Evolutionary conservation across 2,329 filamentous ascomycete genomes (phyloP), one percentile per base, ranked within the genome.

Genomic region (Epichloe uncinata): DNA sequence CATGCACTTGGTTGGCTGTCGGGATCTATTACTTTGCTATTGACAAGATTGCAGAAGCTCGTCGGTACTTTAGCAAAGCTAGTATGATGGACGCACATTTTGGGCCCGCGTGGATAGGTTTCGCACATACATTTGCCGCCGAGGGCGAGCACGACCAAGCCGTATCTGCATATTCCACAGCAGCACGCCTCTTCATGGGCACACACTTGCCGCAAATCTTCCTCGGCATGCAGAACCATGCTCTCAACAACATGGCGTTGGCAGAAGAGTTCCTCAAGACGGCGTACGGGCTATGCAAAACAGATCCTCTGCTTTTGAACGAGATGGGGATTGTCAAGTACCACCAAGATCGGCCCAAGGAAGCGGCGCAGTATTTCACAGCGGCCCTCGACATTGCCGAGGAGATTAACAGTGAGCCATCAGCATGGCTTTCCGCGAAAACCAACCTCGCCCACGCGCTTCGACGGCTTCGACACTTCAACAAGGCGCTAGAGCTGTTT

Each of bases 141-240:
- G 93, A 98, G 65, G 93, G 93, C 48, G 93, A 98, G 66, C 90
- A 97, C 65, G 93, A 98, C 64, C 93, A 98, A 69, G 93, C 93
- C 45, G 96, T 98, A 55, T 94, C 90, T 8, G 93, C 94, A 0
- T 98, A 98, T 69, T 95, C 87, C 33, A 97, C 93, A 1, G 93
- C 93, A 0, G 91, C 91, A 2, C 79, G 93, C 38, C 72, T 98
- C 0, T 98, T 98, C 67, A 95, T 96, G 73, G 93, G 93, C 38
- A 97, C 91, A 0, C 93, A 98, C 64, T 75, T 98, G 1, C 93
- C 93, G 0, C 91, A 95, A 61, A 79, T 98, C 3, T 98, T 97
- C 64, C 72, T 98, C 26, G 93, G 94, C 6, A 98, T 98, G 93
- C 94, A 98, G 65, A 94, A 98, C 66, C 83, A 97, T 45, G 88